Conservation (phyloP, 169 alveolate species). For the Fabrea salina region DNA sequence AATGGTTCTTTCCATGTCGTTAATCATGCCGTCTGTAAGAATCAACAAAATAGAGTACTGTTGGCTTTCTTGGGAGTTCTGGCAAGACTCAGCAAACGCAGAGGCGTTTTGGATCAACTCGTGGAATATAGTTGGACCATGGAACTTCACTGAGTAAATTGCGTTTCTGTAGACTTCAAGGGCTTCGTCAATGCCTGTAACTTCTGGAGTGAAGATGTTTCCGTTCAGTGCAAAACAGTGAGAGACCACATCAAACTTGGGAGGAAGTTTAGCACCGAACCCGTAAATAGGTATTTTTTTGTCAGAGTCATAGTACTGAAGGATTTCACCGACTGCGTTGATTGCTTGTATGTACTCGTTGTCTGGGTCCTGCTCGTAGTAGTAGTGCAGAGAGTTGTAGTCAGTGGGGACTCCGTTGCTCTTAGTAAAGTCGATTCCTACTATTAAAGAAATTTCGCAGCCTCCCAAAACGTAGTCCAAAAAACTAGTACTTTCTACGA, state of each 20-base stretch:
- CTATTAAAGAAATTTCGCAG: slow-evolving; percentile 65
- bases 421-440: slow-evolving; percentile 81
- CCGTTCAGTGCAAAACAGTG: slow-evolving; percentile 83
- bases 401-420: slow-evolving; percentile 54
- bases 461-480: slow-evolving; percentile 77
- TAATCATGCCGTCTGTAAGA: slow-evolving; percentile 62
- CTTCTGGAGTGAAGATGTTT: slow-evolving; percentile 75
- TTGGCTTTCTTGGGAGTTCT: slow-evolving; percentile 54
- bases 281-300: slow-evolving; percentile 80
- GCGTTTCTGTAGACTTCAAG: slow-evolving; percentile 59
- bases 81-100: slow-evolving; percentile 49
- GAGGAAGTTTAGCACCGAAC: slow-evolving; percentile 78
- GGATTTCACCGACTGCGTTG: slow-evolving; percentile 57
- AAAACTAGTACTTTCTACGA: slow-evolving; percentile 59
- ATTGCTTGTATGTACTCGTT: slow-evolving; percentile 74
- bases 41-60: slow-evolving; percentile 59
- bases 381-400: slow-evolving; percentile 49
- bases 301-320: slow-evolving; percentile 76
- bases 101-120: slow-evolving; percentile 53
- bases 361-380: slow-evolving; percentile 31
- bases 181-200: slow-evolving; percentile 63
- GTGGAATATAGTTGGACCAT: slow-evolving; percentile 79
- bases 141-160: slow-evolving; percentile 42
- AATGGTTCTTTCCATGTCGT: slow-evolving; percentile 58
- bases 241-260: slow-evolving; percentile 46